Conservation (phyloP, 345 rosid genomes). For the Cardamine resedifolia region DNA sequence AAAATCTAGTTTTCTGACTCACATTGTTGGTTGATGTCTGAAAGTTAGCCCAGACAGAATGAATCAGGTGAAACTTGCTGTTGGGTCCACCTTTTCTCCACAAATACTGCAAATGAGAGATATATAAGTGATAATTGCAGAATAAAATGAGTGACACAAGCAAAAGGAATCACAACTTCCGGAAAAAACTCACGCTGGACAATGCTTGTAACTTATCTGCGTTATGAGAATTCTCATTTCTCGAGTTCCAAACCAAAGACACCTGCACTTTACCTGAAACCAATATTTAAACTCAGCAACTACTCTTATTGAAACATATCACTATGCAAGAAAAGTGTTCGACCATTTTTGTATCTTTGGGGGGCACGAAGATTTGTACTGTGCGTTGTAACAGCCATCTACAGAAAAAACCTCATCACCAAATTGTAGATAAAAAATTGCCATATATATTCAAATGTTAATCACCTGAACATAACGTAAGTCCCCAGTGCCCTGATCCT, state of each 20-base stretch:
- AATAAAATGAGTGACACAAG: neutral
- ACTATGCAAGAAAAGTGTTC: constrained; percentile 3
- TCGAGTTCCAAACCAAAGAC: constrained; percentile 87
- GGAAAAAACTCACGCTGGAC: constrained; percentile 58
- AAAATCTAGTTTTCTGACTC: constrained; percentile 38
- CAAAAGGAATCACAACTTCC: neutral
- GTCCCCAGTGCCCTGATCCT: constrained; percentile 81
- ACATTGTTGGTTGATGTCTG: constrained; percentile 94
- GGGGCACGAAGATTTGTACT: constrained; percentile 74
- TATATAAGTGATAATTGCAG: neutral
- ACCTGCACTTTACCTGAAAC: constrained; percentile 83
- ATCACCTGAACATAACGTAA: constrained; percentile 89
- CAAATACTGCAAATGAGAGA: constrained; percentile 56
- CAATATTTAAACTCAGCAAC: constrained; percentile 14
- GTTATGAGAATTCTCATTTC: constrained; percentile 74
- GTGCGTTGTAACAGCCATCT: constrained; percentile 95
- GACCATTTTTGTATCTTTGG: constrained; percentile 84
- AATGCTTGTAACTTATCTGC: constrained; percentile 68
- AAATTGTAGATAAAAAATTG: neutral
- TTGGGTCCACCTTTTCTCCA: constrained; percentile 87
- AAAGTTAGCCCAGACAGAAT: constrained; percentile 97
- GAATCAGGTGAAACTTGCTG: constrained; percentile 55
- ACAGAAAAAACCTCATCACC: constrained; percentile 30
- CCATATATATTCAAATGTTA: constrained; percentile 7
- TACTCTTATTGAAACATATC: neutral